phyloP scores from a whole-genome alignment of 495 filamentous ascomycete genomes.

The Sabuloglossum arenarium region DNA sequence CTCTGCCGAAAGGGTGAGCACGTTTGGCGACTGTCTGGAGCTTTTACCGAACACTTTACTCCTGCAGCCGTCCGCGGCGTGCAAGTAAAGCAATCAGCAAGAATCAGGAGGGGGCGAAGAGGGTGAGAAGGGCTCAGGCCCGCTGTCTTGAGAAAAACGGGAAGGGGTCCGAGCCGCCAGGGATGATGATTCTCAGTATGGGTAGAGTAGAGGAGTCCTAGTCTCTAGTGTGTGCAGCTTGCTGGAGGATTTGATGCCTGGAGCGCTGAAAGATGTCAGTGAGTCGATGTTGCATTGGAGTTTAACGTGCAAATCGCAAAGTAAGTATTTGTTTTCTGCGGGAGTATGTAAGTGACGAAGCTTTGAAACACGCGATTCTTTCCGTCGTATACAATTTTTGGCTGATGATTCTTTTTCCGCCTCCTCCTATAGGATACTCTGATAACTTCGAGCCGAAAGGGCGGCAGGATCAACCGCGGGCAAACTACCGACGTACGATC shows the following conservation, averaged over 20 bases:
- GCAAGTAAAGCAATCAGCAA: neutral
- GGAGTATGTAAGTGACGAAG: neutral
- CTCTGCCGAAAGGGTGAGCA: constrained; percentile 1
- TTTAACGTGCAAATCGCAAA: neutral
- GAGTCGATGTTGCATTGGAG: neutral
- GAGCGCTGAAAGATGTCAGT: neutral
- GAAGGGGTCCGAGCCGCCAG: neutral
- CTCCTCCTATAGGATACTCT: neutral
- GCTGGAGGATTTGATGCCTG: neutral
- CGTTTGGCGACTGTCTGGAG: neutral
- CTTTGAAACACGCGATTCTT: neutral
- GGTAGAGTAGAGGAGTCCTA: too few relatives aligned
- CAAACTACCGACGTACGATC: too few relatives aligned
- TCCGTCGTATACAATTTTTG: neutral
- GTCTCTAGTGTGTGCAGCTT: neutral
- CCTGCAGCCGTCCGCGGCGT: neutral
- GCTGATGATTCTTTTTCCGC: neutral
- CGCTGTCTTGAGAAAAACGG: neutral
- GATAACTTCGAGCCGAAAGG: neutral
- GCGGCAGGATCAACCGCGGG: neutral
- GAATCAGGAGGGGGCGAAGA: neutral
- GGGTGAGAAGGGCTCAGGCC: neutral
- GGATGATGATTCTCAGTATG: neutral
- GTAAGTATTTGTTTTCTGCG: neutral
- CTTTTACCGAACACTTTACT: neutral